Conservation (phyloP, 306 rosid species). For the Medicago ruthenica region DNA sequence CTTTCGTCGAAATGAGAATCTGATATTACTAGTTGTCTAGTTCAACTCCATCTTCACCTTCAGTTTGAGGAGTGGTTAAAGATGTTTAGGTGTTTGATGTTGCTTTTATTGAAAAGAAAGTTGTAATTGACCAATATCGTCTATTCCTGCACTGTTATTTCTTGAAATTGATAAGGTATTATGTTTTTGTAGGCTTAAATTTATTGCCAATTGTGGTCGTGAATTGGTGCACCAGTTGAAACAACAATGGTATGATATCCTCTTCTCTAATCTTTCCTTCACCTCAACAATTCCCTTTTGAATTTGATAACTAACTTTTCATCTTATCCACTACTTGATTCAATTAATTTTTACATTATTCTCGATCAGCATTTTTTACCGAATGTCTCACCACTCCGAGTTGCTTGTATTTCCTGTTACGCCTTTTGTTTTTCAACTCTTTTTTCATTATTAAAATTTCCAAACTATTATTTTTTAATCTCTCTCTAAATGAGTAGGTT, state of each 20-base stretch:
- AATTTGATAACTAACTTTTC: slow-evolving; percentile 2
- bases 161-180: not conserved
- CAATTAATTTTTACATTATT: not conserved
- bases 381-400: not conserved
- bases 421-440: not conserved
- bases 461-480: not conserved
- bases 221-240: not conserved
- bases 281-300: not conserved
- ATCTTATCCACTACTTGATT: not conserved
- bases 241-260: slow-evolving; percentile 1
- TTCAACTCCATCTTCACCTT: slow-evolving; percentile 81
- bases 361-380: slow-evolving; percentile 3
- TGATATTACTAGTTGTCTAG: slow-evolving; percentile 81
- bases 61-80: slow-evolving; percentile 13
- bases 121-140: not conserved
- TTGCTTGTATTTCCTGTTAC: slow-evolving; percentile 14
- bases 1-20: slow-evolving; percentile 78
- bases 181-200: not conserved
- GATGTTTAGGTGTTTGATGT: not conserved
- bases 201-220: not conserved
- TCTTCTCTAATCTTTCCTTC: not conserved
- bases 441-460: not conserved
- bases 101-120: not conserved
- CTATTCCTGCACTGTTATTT: not conserved
- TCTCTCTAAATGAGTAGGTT: not conserved